Conservation (phyloP, 2,329 filamentous ascomycete genomes). For the Claviceps maximensis region DNA sequence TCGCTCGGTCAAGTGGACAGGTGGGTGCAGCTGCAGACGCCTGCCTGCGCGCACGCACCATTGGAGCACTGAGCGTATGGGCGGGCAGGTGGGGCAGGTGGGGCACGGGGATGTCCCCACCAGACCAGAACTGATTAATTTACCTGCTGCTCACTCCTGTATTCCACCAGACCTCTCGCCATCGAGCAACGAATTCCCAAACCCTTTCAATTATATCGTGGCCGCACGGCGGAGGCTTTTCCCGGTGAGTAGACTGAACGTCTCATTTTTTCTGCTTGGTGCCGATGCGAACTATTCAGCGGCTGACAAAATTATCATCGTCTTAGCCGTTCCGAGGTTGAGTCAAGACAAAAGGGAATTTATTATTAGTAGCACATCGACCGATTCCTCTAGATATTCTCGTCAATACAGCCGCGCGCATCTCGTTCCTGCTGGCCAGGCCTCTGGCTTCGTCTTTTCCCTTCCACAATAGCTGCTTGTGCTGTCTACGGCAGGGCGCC, state of each 20-base stretch:
- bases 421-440: neutral
- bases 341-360: neutral
- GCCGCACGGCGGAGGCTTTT: constrained; percentile 4
- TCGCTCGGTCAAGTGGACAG: neutral
- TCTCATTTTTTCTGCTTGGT: neutral
- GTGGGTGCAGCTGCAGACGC: neutral
- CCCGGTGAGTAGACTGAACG: neutral
- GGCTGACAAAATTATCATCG: neutral
- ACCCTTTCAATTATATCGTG: neutral
- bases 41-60: neutral
- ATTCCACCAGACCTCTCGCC: neutral
- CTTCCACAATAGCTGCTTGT: neutral
- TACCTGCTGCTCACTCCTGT: neutral
- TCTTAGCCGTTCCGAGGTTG: neutral
- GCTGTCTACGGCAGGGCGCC: neutral
- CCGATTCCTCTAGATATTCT: neutral
- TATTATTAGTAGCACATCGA: neutral
- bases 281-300: neutral
- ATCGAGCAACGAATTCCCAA: neutral
- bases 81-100: no score
- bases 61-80: no score
- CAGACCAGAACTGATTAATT: neutral
- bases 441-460: neutral
- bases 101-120: neutral
- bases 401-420: neutral